Percentiles rank a stretch among this genome's conserved stretches.
phyloP scores from a whole-genome alignment of 345 rosid genomes.

The Hibiscus mutabilis region DNA sequence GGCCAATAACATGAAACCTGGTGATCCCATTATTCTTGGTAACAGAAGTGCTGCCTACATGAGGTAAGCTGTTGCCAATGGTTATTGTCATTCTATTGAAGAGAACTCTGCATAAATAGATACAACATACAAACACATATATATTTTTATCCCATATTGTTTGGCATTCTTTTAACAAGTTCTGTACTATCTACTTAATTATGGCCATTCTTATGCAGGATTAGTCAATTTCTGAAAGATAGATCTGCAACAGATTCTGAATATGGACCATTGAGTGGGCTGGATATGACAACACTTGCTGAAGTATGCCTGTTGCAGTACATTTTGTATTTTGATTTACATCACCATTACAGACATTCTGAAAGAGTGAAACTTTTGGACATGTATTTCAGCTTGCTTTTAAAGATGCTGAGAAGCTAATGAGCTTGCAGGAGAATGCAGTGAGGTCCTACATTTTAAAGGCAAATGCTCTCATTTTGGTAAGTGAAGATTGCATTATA shows the following conservation, averaged over 20 bases:
- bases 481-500: slow-evolving; percentile 22
- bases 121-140: too few relatives aligned
- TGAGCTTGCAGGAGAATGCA: slow-evolving; percentile 41
- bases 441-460: slow-evolving; percentile 49
- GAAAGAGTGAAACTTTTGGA: background rate
- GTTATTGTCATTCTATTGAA: background rate
- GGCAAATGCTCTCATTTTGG: slow-evolving; percentile 73
- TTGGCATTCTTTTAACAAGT: slow-evolving; percentile 2
- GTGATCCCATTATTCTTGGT: slow-evolving; percentile 66
- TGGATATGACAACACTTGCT: slow-evolving; percentile 89
- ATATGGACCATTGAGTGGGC: slow-evolving; percentile 60
- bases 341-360: slow-evolving; percentile 12
- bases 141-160: too few relatives aligned
- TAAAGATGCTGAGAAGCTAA: slow-evolving; percentile 85
- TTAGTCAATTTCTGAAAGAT: slow-evolving; percentile 64
- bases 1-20: slow-evolving; percentile 65
- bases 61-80: slow-evolving; percentile 39
- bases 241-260: slow-evolving; percentile 73
- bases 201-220: slow-evolving; percentile 39
- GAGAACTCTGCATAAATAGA: background rate
- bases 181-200: background rate
- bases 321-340: too few relatives aligned
- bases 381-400: slow-evolving; percentile 64
- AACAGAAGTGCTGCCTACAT: slow-evolving; percentile 77
- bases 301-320: slow-evolving; percentile 59